phyloP scores from a whole-genome alignment of 2,329 filamentous ascomycete genomes.

The Aspergillaceae sp. region DNA sequence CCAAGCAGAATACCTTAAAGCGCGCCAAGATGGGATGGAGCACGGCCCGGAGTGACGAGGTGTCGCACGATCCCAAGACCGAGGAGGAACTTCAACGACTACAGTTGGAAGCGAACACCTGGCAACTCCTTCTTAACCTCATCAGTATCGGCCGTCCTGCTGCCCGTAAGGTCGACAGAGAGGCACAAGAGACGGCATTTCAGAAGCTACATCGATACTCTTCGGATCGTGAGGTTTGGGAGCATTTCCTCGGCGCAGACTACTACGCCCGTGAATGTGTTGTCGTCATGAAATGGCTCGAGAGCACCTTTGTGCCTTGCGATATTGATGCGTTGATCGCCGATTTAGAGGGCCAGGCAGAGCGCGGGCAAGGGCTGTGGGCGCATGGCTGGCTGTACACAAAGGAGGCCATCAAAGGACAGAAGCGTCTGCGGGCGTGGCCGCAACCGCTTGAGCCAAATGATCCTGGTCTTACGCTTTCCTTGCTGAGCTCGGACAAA shows the following conservation, averaged over 20 bases:
- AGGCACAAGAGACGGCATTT: conserved; percentile 32
- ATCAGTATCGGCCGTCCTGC: conserved; percentile 60
- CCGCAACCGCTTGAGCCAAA: conserved; percentile 57
- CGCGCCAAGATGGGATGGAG: conserved; percentile 28
- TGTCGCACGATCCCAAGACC: conserved; percentile 14
- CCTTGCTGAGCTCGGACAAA: conserved; percentile 49
- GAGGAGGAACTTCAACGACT: conserved; percentile 46
- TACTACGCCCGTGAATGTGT: conserved; percentile 67
- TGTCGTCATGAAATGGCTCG: conserved; percentile 76
- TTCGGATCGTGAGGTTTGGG: conserved; percentile 55
- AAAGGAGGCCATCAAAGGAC: conserved; percentile 76
- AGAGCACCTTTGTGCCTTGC: conserved; percentile 61
- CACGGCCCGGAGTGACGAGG: conserved; percentile 13
- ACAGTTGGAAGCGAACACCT: conserved; percentile 80
- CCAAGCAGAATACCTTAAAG: conserved; percentile 30
- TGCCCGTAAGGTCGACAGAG: conserved; percentile 29
- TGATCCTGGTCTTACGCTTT: conserved; percentile 48
- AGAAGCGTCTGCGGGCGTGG: conserved; percentile 69
- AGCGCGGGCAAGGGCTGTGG: conserved; percentile 67
- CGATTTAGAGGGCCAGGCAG: conserved; percentile 66
- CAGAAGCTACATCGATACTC: conserved; percentile 48
- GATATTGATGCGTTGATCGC: conserved; percentile 68
- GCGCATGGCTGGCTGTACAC: conserved; percentile 90
- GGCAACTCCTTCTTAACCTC: conserved; percentile 72
- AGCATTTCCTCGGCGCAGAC: conserved; percentile 66